Percentiles rank a stretch among this genome's conserved stretches.
Conservation (phyloP, 352 stramenopile genomes). For the Phytophthora pinifolia region DNA sequence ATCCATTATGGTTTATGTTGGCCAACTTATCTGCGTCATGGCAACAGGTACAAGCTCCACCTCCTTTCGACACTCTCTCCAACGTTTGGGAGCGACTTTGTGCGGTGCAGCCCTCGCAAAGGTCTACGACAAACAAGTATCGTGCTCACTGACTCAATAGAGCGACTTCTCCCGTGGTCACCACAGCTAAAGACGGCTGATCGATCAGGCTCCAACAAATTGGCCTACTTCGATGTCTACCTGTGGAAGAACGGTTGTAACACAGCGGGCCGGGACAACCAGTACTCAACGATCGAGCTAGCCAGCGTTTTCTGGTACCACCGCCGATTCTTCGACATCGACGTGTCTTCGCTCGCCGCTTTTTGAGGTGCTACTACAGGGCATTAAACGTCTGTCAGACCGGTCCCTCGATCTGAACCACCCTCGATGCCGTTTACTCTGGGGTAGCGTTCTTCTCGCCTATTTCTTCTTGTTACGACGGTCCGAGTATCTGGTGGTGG, state of each 20-base stretch:
- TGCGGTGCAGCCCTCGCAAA: constrained; percentile 4
- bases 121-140: constrained; percentile 20
- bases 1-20: constrained; percentile 7
- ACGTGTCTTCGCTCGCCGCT: neutral
- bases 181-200: constrained; percentile 1
- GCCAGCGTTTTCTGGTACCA: constrained; percentile 23
- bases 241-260: constrained; percentile 23
- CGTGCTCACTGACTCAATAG: constrained; percentile 11
- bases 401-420: neutral
- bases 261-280: constrained; percentile 1
- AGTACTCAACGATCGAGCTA: constrained; percentile 24
- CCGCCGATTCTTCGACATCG: neutral
- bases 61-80: constrained; percentile 24
- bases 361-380: constrained; percentile 7
- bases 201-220: neutral
- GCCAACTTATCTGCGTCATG: constrained; percentile 20
- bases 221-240: constrained; percentile 17
- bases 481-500: constrained; percentile 19
- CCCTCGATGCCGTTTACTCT: constrained; percentile 7
- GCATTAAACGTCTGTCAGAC: constrained; percentile 14
- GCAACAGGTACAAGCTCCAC: constrained; percentile 7
- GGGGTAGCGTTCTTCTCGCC: constrained; percentile 17
- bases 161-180: constrained; percentile 8
- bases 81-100: constrained; percentile 14
- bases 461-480: constrained; percentile 27